phyloP scores from a whole-genome alignment of 140 eudicot species.

The Cichorium intybus region DNA sequence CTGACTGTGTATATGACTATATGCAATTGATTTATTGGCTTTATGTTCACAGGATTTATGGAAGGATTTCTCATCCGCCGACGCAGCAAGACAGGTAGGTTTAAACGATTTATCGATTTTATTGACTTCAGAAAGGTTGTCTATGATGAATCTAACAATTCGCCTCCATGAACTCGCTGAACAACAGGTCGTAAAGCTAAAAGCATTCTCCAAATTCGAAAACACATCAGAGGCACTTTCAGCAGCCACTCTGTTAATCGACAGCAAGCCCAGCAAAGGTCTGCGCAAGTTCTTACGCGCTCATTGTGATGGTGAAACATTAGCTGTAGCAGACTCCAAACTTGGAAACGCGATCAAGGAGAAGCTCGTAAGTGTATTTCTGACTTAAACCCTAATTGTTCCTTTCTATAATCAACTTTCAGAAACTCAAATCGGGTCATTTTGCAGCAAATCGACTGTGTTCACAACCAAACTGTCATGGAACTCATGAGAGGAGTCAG shows the following conservation, averaged over 20 bases:
- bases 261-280: conserved; percentile 89
- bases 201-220: conserved; percentile 92
- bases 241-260: conserved; percentile 60
- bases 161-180: conserved; percentile 5
- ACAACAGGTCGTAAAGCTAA: conserved; percentile 75
- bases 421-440: neutral
- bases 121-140: neutral
- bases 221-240: conserved; percentile 84
- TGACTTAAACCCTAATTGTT: neutral
- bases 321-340: conserved; percentile 87
- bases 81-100: conserved; percentile 68
- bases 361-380: conserved; percentile 47
- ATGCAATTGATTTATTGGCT: neutral
- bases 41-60: conserved; percentile 50
- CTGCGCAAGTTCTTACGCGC: conserved; percentile 81
- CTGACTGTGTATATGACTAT: neutral
- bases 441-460: conserved; percentile 71
- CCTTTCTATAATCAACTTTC: neutral
- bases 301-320: conserved; percentile 82
- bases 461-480: conserved; percentile 76
- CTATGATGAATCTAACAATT: neutral
- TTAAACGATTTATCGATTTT: neutral
- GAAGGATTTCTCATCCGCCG: conserved; percentile 62
- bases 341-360: conserved; percentile 78
- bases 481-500: conserved; percentile 84